phyloP scores from a whole-genome alignment of 140 eudicot species.

The Erigeron philadelphicus region DNA sequence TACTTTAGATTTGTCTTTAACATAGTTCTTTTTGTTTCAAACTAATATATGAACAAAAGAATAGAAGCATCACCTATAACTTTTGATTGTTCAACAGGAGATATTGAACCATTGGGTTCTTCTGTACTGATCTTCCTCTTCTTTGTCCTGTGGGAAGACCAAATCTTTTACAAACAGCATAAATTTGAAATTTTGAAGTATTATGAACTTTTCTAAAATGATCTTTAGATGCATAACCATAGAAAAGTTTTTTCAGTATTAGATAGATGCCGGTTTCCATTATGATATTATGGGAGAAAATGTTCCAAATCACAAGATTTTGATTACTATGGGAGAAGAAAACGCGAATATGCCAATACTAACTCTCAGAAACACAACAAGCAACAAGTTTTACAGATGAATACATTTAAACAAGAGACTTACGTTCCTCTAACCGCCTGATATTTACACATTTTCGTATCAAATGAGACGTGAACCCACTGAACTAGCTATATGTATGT shows the following conservation, averaged over 20 bases:
- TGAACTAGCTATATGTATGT: too few species aligned
- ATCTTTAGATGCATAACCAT: neutral
- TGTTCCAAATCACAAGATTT: neutral
- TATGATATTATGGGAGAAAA: conserved; percentile 2
- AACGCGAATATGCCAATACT: too few species aligned
- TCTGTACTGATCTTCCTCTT: conserved; percentile 55
- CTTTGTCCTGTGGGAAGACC: conserved; percentile 45
- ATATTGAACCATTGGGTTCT: conserved; percentile 38
- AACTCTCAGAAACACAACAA: too few species aligned
- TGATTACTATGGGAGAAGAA: too few species aligned
- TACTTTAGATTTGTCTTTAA: too few species aligned
- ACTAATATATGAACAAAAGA: conserved; percentile 12
- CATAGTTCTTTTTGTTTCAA: neutral
- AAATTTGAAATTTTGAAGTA: neutral
- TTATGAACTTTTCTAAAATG: neutral
- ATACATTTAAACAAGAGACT: too few species aligned
- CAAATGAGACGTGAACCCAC: too few species aligned
- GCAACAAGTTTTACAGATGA: too few species aligned
- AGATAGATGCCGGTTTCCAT: neutral
- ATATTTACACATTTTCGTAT: too few species aligned
- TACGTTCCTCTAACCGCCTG: too few species aligned
- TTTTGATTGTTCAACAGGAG: conserved; percentile 27
- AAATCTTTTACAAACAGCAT: conserved; percentile 14
- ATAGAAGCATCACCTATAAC: conserved; percentile 35
- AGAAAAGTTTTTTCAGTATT: neutral